Conservation (phyloP, 1,284 basidiomycete genomes). For the Cryptococcus maquisensis region DNA sequence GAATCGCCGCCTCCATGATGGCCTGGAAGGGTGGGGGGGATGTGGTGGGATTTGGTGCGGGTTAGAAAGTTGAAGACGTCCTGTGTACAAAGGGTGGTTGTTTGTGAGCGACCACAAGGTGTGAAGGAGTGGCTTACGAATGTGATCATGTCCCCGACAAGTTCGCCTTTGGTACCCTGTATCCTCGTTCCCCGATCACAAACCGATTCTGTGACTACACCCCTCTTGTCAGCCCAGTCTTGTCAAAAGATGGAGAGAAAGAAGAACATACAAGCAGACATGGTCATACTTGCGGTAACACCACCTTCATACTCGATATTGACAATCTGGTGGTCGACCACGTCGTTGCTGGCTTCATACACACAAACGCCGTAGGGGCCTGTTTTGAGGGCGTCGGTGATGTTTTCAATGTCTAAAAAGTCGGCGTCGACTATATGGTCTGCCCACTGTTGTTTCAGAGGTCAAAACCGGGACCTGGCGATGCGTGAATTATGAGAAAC, state of each 20-base stretch:
- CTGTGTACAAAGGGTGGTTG: conserved; percentile 3
- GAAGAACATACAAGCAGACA: conserved; percentile 52
- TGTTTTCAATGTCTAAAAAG: conserved; percentile 70
- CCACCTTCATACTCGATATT: conserved; percentile 75
- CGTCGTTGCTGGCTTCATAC: conserved; percentile 75
- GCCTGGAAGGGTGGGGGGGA: conserved; percentile 60
- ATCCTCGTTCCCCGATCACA: conserved; percentile 71
- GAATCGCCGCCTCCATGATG: conserved; percentile 76
- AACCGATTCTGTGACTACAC: conserved; percentile 50
- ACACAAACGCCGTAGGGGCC: conserved; percentile 77
- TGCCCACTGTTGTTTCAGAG: conserved; percentile 24
- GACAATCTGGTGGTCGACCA: conserved; percentile 77
- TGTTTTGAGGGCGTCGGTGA: conserved; percentile 59
- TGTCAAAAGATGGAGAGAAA: too few species aligned
- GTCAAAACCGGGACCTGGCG: too few species aligned
- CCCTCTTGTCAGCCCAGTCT: too few species aligned
- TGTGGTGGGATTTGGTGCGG: conserved; percentile 50
- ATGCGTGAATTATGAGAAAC: too few species aligned
- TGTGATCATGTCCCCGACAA: conserved; percentile 70
- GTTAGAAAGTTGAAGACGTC: conserved; percentile 71
- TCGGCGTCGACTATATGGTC: conserved; percentile 60
- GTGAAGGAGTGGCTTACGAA: conserved; percentile 51
- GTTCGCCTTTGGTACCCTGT: conserved; percentile 76
- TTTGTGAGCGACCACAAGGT: neutral
- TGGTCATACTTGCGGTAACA: conserved; percentile 72